Percentiles rank a stretch among this genome's conserved stretches.
These are phyloP conservation scores for Suhomyces pyralidae DNA, from an alignment of 805 yeast species.

Conservation along the genomic window DNA sequence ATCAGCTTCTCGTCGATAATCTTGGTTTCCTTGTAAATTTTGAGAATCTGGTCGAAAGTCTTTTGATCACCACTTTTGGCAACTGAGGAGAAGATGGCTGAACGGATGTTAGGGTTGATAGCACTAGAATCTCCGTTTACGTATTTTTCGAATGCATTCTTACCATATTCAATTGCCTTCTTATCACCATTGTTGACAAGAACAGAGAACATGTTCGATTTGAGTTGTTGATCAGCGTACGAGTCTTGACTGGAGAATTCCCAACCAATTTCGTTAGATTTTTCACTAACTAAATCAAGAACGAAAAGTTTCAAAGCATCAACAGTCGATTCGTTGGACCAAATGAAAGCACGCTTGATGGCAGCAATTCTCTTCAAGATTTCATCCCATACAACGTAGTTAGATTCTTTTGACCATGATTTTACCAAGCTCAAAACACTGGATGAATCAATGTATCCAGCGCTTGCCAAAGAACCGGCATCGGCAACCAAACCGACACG, in stretches of 20 bases:
- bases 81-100: constrained; percentile 60
- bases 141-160: constrained; percentile 50
- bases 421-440: constrained; percentile 58
- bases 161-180: constrained; percentile 45
- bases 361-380: constrained; percentile 48
- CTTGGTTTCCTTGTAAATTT: constrained; percentile 58
- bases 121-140: constrained; percentile 63
- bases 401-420: constrained; percentile 57
- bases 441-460: constrained; percentile 65
- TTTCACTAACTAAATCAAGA: constrained; percentile 53
- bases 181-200: constrained; percentile 55
- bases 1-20: constrained; percentile 65
- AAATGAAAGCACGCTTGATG: constrained; percentile 52
- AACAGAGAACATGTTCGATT: constrained; percentile 56
- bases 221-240: constrained; percentile 63
- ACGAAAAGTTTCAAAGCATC: constrained; percentile 52
- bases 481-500: constrained; percentile 81
- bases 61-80: constrained; percentile 61
- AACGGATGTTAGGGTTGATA: constrained; percentile 71
- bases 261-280: constrained; percentile 62
- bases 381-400: constrained; percentile 68
- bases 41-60: constrained; percentile 60
- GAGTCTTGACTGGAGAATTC: constrained; percentile 53
- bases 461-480: constrained; percentile 64
- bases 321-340: constrained; percentile 46